A percentile compares a stretch with the other conserved stretches of the same genome.
Evolutionary conservation across 441 rosid genomes (phyloP).

Genomic region (Croton setiger): DNA sequence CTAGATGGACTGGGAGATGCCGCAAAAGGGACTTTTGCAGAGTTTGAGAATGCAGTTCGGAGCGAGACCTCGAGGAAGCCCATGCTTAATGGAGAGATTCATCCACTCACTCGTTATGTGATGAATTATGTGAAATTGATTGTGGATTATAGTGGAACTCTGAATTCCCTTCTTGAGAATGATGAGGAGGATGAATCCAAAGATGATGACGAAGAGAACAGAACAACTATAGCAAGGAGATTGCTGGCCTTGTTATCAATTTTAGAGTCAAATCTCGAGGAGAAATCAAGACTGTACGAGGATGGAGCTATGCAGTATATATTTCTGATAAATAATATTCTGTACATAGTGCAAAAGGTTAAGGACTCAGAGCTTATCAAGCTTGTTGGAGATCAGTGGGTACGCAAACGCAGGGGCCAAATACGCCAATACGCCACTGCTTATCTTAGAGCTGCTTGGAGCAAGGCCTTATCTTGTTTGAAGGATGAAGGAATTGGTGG

Average conservation of each 20-base stretch:
- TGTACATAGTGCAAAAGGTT: slow-evolving; percentile 86
- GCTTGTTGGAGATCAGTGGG: slow-evolving; percentile 91
- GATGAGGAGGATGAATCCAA: slow-evolving; percentile 45
- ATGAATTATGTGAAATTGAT: slow-evolving; percentile 88
- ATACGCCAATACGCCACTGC: slow-evolving; percentile 79
- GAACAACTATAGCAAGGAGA: slow-evolving; percentile 56
- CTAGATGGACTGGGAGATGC: slow-evolving; percentile 64
- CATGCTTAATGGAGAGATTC: slow-evolving; percentile 83
- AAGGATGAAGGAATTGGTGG: slow-evolving; percentile 83
- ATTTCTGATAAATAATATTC: slow-evolving; percentile 86
- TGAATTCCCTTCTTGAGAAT: slow-evolving; percentile 56
- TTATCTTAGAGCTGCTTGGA: slow-evolving; percentile 92
- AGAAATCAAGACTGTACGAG: slow-evolving; percentile 75
- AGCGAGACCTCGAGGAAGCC: slow-evolving; percentile 82
- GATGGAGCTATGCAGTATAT: slow-evolving; percentile 61
- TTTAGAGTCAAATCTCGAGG: slow-evolving; percentile 77
- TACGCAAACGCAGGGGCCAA: slow-evolving; percentile 79
- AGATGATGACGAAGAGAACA: slow-evolving; percentile 35
- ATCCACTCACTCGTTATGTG: slow-evolving; percentile 90
- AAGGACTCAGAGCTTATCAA: slow-evolving; percentile 75
- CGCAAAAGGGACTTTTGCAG: slow-evolving; percentile 81
- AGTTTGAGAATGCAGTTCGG: slow-evolving; percentile 84
- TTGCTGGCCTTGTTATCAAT: slow-evolving; percentile 54
- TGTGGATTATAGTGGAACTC: slow-evolving; percentile 71
- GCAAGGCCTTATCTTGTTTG: slow-evolving; percentile 66